Evolutionary conservation across 2,329 filamentous ascomycete genomes (phyloP), one percentile per base, ranked within the genome.

Genomic region (Trichocomaceae sp.): DNA sequence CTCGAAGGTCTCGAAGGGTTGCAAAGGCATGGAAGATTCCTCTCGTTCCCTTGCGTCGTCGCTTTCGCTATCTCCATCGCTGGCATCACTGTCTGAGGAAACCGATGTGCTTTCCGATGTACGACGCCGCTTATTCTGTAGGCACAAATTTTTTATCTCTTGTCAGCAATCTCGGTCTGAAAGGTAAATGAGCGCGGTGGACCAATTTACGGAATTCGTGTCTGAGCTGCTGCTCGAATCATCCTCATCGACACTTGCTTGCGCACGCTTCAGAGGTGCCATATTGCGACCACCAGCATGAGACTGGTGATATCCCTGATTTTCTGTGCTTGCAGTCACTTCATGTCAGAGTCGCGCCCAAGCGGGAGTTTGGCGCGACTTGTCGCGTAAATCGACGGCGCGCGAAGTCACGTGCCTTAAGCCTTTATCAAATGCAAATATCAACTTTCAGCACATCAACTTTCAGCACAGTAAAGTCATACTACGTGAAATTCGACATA

Each of bases 211-310:
- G 23, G 55, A 51, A 50, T 47, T 51, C 31, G 31, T 47, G 13
- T 50, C 45, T 5, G 54, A 56, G 23, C 19, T 61, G 60, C 44
- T 57, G 62, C 58, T 66, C 9, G 63, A 47, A 62, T 61, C 26
- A 54, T 57, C 57, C n/a, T 64, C 65, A 31, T 68, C 60, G 37
- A 69, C 61, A 47, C 69, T 68, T 20, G 57, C 59, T 55, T 71
- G 69, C 33, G 58, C 48, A n/a, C 75, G 71, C 61, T 77, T 77
- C 48, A 66, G 59, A 20, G 72, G 70, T 47, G 72, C 66, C 75
- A 77, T 78, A 51, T 29, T 52, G 50, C 50, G 49, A 20, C 22
- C 26, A 48, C 23, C 9, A 35, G 26, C 37, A 47, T 47, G 10
- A 35, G 33, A 29, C 20, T 47, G 33, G 17, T 26, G 8, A 17